Evolutionary conservation across 2,329 filamentous ascomycete species (phyloP).

Genomic region (Fusarium paranaense): DNA sequence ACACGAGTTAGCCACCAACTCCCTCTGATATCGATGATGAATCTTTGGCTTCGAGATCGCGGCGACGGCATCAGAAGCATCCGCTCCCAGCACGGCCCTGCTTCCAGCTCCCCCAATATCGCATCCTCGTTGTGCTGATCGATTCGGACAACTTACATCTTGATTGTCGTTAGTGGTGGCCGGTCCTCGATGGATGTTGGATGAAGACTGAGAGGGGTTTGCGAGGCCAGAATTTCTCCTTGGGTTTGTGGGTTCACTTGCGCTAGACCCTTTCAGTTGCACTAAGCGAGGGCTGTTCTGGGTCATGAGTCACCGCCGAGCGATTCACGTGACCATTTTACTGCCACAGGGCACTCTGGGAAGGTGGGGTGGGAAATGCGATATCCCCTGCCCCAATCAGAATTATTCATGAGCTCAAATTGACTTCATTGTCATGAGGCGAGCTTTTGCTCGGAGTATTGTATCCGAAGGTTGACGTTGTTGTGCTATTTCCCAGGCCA

Average conservation of each 20-base stretch:
- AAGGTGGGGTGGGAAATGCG: not conserved
- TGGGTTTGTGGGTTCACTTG: constrained; percentile 58
- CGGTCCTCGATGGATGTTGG: constrained; percentile 54
- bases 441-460: constrained; percentile 2
- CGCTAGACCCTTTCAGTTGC: constrained; percentile 46
- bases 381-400: constrained; percentile 2
- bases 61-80: constrained; percentile 35
- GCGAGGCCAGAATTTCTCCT: constrained; percentile 54
- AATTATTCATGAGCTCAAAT: constrained; percentile 1
- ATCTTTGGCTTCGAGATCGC: constrained; percentile 15
- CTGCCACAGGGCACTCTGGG: constrained; percentile 6
- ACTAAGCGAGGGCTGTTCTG: constrained; percentile 57
- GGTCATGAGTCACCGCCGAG: constrained; percentile 42
- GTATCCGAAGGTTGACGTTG: not conserved
- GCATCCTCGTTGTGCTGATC: constrained; percentile 28
- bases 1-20: constrained; percentile 45
- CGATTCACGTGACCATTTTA: constrained; percentile 39
- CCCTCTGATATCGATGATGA: constrained; percentile 22
- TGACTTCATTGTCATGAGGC: not conserved
- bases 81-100: constrained; percentile 24
- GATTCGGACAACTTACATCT: constrained; percentile 55
- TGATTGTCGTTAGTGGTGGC: constrained; percentile 56
- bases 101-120: constrained; percentile 25
- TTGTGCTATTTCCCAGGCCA: not conserved
- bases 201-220: constrained; percentile 56